Evolutionary conservation across 2,329 filamentous ascomycete species (phyloP), one percentile per base, ranked within the genome.

Genomic region (Calonectria pseudoturangicola): DNA sequence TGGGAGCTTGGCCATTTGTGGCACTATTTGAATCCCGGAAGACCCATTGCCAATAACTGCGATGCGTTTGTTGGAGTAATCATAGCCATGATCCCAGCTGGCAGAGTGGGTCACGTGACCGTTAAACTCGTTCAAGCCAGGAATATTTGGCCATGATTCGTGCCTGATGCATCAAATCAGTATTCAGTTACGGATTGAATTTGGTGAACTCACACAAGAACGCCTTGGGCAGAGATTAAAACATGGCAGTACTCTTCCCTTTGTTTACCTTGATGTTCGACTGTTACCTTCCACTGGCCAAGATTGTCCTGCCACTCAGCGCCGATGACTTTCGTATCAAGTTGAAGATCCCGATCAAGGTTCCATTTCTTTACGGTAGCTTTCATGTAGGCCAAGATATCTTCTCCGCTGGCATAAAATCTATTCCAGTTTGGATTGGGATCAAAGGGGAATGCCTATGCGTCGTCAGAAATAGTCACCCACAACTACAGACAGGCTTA

Each of bases 361-460:
- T 83, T 81, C 79, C 81, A 87, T 71, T 84, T 86, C 36, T 85
- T 84, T 0, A 90, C 90, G 7, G 79, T 79, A 7, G 63, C 68
- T 74, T 91, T 85, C 85, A 89, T 87, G 75, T 92, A 91, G 3
- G 85, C 83, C 21, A 85, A 79, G 54, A 92, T 93, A 66, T 92
- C 91, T 2, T 80, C 79, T 1, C 89, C 90, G 70, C 87, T 86
- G 3, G 90, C 89, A 75, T 90, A 92, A 73, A 89, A 87, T 63
- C 89, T 85, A 0, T 85, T 86, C 90, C 91, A 92, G 70, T 91
- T 84, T 0, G 88, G 88, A 64, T 92, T 92, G 0, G 89, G 89
- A 3, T 86, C 84, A 76, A 91, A 92, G 0, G 51, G 89, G 86
- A 68, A 92, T 84, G 79, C 77, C 76, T 82, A 15, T 4, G 6